A percentile compares a stretch with the other conserved stretches of the same genome.
Evolutionary conservation across 2,329 filamentous ascomycete species (phyloP).

Genomic region (Byssothecium circinans): DNA sequence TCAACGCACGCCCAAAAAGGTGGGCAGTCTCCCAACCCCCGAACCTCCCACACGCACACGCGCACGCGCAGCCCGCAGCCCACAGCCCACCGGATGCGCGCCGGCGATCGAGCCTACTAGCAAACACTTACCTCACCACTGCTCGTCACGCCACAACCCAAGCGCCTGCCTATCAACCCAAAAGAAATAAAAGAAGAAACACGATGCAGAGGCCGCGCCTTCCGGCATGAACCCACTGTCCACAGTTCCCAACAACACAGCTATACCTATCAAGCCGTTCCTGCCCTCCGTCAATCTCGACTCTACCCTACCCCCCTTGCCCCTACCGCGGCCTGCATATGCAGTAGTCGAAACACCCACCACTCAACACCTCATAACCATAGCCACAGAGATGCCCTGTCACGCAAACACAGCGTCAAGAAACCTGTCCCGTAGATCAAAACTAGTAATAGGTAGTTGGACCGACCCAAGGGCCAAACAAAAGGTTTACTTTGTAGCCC

Average conservation of each 20-base stretch:
- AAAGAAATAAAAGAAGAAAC: no score
- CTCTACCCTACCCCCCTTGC: no score
- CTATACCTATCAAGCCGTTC: not conserved
- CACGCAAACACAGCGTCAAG: no score
- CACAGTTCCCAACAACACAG: no score
- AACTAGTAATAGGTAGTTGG: no score
- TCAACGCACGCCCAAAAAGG: not conserved
- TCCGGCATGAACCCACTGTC: not conserved
- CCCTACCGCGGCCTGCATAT: not conserved
- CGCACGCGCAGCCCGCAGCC: not conserved
- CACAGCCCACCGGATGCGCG: not conserved
- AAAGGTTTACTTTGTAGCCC: slow-evolving; percentile 1
- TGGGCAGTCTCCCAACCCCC: not conserved
- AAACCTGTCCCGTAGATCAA: no score
- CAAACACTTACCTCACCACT: not conserved
- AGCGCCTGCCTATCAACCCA: not conserved
- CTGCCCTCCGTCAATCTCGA: not conserved
- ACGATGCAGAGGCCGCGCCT: no score
- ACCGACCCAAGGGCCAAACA: no score
- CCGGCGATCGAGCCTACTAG: not conserved
- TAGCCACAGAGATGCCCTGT: no score
- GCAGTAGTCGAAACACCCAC: not conserved
- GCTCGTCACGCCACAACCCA: not conserved
- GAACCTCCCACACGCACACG: not conserved
- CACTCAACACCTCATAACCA: no score